Evolutionary conservation across 1,284 basidiomycete species (phyloP).

Genomic region (Rhodotorula sp.): DNA sequence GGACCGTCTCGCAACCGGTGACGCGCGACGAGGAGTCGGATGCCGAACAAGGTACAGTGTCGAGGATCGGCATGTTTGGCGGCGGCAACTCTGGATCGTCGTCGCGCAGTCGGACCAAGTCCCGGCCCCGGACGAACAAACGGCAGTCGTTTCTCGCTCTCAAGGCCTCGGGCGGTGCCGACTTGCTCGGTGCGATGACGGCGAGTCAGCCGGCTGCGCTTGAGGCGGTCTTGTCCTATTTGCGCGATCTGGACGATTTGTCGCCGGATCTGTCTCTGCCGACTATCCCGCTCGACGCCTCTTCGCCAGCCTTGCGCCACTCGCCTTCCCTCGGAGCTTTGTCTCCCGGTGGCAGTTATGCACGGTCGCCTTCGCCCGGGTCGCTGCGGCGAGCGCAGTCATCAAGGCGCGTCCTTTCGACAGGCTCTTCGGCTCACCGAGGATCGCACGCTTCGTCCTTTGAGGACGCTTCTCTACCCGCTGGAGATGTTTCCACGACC

Average conservation of each 20-base stretch:
- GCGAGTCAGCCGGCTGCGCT: slow-evolving; percentile 57
- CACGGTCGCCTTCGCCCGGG: neutral
- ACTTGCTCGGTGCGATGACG: neutral
- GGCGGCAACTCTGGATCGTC: neutral
- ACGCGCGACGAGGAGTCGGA: slow-evolving; percentile 25
- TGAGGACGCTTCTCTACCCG: neutral
- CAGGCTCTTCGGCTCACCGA: slow-evolving; percentile 2
- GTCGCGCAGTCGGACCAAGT: neutral
- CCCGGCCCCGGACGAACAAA: slow-evolving; percentile 6
- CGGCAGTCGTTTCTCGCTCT: slow-evolving; percentile 34
- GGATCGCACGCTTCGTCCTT: slow-evolving; percentile 8
- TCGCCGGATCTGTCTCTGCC: slow-evolving; percentile 36
- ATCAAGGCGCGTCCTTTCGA: slow-evolving; percentile 17
- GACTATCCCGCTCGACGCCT: slow-evolving; percentile 16
- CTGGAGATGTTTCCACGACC: neutral
- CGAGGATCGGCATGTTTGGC: slow-evolving; percentile 15
- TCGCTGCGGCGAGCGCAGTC: slow-evolving; percentile 29
- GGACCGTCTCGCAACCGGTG: slow-evolving; percentile 30
- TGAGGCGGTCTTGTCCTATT: slow-evolving; percentile 86
- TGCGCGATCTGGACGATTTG: slow-evolving; percentile 91
- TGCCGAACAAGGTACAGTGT: neutral
- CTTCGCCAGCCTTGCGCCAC: slow-evolving; percentile 8
- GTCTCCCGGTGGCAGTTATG: neutral
- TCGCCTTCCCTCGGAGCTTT: slow-evolving; percentile 31
- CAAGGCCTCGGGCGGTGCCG: slow-evolving; percentile 17